Evolutionary conservation across 2,329 filamentous ascomycete species (phyloP).

Genomic region (Botrytis elliptica): DNA sequence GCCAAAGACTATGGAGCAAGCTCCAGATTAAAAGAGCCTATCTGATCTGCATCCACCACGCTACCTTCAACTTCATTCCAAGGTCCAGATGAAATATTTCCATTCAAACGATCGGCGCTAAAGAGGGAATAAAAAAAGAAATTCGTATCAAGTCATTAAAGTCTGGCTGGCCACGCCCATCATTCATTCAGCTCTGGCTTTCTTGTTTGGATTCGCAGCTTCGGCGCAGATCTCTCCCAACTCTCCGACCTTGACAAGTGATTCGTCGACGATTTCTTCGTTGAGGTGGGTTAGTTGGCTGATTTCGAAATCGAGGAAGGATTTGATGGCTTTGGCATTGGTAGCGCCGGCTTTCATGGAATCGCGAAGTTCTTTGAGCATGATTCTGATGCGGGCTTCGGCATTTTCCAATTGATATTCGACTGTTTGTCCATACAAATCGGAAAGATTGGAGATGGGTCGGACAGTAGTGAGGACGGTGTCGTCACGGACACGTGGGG

Average conservation of each 20-base stretch:
- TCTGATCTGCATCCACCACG: not conserved
- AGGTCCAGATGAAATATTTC: not conserved
- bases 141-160: constrained; percentile 19
- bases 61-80: not conserved
- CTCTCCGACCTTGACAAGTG: constrained; percentile 34
- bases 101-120: not conserved
- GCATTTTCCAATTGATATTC: constrained; percentile 44
- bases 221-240: constrained; percentile 34
- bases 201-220: constrained; percentile 29
- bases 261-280: constrained; percentile 40
- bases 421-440: constrained; percentile 42
- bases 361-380: constrained; percentile 40
- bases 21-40: not conserved
- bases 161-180: not conserved
- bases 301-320: constrained; percentile 42
- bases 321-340: constrained; percentile 40
- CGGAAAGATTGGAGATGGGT: constrained; percentile 41
- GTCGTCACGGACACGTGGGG: constrained; percentile 44
- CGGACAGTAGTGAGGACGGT: constrained; percentile 42
- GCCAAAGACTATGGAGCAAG: not conserved
- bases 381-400: constrained; percentile 40
- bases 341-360: constrained; percentile 40
- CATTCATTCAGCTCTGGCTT: constrained; percentile 26
- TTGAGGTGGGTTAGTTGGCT: constrained; percentile 35
- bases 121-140: constrained; percentile 18